Evolutionary conservation across 495 filamentous ascomycete species (phyloP), one percentile per base, ranked within the genome.

Genomic region (Aspergillus nidulans): DNA sequence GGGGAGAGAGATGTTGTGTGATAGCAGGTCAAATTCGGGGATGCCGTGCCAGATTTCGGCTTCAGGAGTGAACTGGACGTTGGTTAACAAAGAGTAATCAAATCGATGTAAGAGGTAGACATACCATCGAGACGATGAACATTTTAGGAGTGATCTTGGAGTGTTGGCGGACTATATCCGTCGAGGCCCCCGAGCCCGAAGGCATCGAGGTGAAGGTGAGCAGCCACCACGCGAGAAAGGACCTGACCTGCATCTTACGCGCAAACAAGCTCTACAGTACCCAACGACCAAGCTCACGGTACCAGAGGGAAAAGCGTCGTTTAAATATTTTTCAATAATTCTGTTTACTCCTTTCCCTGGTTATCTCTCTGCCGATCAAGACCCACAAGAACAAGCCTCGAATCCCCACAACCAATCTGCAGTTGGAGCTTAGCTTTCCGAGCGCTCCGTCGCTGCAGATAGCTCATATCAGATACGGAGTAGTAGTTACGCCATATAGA

Each of bases 51-150:
- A 90, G 15, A 77, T 73, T 16, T 82, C 74, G n/a, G 77, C 84
- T 71, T 90, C 87, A 1, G 82, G 82, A 10, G 66, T 69, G 56
- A 89, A 91, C 85, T 85, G 48, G 38, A 25, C 7, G 4, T 26
- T n/a, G 18, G 21, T 61, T 23, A 60, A 36, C 30, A 23, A 41
- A 59, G 7, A 46, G n/a, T 34, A 32, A 36, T 40, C 15, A 49
- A 28, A 7, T 43, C 19, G 38, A 23, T 32, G n/a, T 23, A 34
- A 16, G 16, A 13, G 30, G 18, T 24, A 20, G 20, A 60, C 71
- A 41, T 71, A 84, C 83, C 83, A 88, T 88, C 61, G 80, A 85
- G 39, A 90, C 76, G 52, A 90, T 84, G 58, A 90, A 81, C 36
- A 88, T 78, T 60, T 86, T 87, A 5, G 86, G 86, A 1, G 80